Conservation (phyloP, 1,284 basidiomycete genomes). For the Cutaneotrichosporon daszewskae region DNA sequence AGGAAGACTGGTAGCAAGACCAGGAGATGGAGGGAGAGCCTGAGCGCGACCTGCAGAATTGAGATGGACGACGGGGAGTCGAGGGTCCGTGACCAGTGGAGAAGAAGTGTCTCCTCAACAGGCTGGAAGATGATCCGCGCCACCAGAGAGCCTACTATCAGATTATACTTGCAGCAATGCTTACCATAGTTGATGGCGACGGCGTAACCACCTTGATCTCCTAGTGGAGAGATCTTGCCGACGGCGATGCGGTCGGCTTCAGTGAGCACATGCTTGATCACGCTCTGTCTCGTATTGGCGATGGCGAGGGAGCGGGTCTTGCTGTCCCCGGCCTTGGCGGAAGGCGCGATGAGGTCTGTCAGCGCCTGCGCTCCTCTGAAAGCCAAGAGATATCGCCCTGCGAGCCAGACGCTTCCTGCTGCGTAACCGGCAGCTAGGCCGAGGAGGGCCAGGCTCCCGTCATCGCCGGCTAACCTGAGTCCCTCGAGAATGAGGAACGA, state of each 20-base stretch:
- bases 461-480: constrained; percentile 11
- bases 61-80: constrained; percentile 19
- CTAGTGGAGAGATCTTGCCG: constrained; percentile 69
- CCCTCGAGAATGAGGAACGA: constrained; percentile 59
- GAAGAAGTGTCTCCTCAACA: constrained; percentile 78
- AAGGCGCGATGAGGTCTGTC: neutral
- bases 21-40: constrained; percentile 63
- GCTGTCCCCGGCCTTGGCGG: constrained; percentile 15
- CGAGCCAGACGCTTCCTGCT: constrained; percentile 56
- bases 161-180: neutral
- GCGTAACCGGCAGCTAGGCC: constrained; percentile 79
- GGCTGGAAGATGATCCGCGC: constrained; percentile 89
- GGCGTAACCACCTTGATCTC: constrained; percentile 88
- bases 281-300: constrained; percentile 59
- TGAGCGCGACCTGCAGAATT: constrained; percentile 56
- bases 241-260: constrained; percentile 92
- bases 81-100: constrained; percentile 69
- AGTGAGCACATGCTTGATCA: constrained; percentile 90
- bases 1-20: constrained; percentile 68
- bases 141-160: constrained; percentile 68
- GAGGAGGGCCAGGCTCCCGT: constrained; percentile 55
- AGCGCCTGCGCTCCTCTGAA: constrained; percentile 13
- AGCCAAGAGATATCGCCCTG: constrained; percentile 38
- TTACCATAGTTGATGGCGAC: constrained; percentile 88
- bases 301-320: constrained; percentile 27